phyloP scores from a whole-genome alignment of 768 basidiomycete genomes.

The Russula dissimulans region DNA sequence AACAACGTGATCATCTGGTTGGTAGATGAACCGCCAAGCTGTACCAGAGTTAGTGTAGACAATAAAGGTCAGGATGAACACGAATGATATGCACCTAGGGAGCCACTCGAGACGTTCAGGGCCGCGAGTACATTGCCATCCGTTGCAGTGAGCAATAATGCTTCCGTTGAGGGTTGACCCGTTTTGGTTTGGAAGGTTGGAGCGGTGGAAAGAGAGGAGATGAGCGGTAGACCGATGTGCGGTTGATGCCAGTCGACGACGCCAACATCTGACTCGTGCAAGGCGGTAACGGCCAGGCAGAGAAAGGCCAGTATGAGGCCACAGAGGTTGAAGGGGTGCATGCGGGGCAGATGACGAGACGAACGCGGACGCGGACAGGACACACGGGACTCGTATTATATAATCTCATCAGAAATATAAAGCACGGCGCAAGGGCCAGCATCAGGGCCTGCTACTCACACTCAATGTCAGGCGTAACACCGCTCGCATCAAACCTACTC shows the following conservation, averaged over 20 bases:
- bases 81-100: slow-evolving; percentile 44
- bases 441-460: background rate
- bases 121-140: slow-evolving; percentile 71
- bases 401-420: slow-evolving; percentile 6
- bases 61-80: background rate
- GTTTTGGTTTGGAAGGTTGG: slow-evolving; percentile 43
- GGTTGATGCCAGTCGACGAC: slow-evolving; percentile 83
- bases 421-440: background rate
- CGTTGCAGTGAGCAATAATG: slow-evolving; percentile 57
- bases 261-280: slow-evolving; percentile 70
- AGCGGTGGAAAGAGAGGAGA: slow-evolving; percentile 38
- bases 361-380: background rate
- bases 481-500: slow-evolving; percentile 40
- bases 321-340: slow-evolving; percentile 3
- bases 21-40: slow-evolving; percentile 80
- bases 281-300: slow-evolving; percentile 30
- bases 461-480: slow-evolving; percentile 22
- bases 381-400: background rate
- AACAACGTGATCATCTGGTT: slow-evolving; percentile 56
- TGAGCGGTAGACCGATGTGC: slow-evolving; percentile 63
- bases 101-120: slow-evolving; percentile 56
- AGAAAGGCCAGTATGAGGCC: slow-evolving; percentile 2
- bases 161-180: slow-evolving; percentile 26
- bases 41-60: background rate
- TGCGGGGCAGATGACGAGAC: background rate